Base-by-base conservation (phyloP, 805 yeast species). In the Wickerhamomyces tratensis region DNA sequence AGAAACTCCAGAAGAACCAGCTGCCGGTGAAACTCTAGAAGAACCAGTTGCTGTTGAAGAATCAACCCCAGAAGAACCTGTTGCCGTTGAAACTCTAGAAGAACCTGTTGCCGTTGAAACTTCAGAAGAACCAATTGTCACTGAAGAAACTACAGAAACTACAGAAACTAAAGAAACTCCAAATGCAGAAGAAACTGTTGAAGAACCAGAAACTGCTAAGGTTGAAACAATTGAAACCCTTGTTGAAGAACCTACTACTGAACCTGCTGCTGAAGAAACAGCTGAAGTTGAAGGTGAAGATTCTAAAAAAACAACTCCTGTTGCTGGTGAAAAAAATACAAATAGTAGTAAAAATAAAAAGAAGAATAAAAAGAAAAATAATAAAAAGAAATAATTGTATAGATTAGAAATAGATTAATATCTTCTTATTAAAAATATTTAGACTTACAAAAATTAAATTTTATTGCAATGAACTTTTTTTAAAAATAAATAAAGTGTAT, bases 341-440 rank as follows among this genome's bases (percentile, higher is more conserved):
- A 49, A 47, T 25, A 55, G 54, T 39, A 62, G 60, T 50, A 63
- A 61, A 46, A 64, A 60, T 41, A 61, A 58, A 37, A 62, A 63
- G 40, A 58, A 57, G 42, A 64, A 56, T 48, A 60, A 63, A 48
- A 63, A 61, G 46, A 64, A 61, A 52, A 61, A 59, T 45, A 57
- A 52, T 51, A 57, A 58, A 46, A 56, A 56, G 49, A 13, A 37
- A 27, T 20, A 27, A 29, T 31, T 31, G 13, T 31, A 27, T 25
- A 33, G 11, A 36, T 29, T 25, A 20, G 33, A 6, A 41, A 15
- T 26, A 14, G 25, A 26, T 31, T 20, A 26, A 38, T 4, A 25
- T 20, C 33, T 26, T 40, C 25, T 39, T 25, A 7, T 20, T 7
- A n/a, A 15, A 7, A 35, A 20, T 14, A n/a, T 40, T 20, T 20